Base-by-base conservation (phyloP, 129 eudicot species). In the Escallonia rubra region DNA sequence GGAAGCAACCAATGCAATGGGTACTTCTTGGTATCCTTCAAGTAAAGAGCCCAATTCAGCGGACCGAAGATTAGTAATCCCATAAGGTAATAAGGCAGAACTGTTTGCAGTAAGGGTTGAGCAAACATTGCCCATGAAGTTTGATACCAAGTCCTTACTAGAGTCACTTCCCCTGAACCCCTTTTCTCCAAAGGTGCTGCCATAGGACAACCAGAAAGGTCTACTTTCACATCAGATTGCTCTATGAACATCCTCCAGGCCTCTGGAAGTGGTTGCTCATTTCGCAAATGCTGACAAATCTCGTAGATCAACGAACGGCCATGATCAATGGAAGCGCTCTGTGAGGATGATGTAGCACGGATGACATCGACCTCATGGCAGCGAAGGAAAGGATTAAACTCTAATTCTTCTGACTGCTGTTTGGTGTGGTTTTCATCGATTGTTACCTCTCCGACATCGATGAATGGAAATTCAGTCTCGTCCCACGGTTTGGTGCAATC, bases 401-500 rank as follows among this genome's bases (percentile, higher is more conserved):
- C 78, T 47, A 89, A 64, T 57, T 79, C 78, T 56, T 89, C 96
- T 4, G 94, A 72, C 42, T 86, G 73, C 72, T 83, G 50, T 64
- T 69, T 77, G 4, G 86, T 81, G 82, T 72, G 81, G 13, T 63
- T 86, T 47, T 89, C 81, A 50, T 86, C 74, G 42, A 89, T 77
- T 62, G 67, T 66, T 53, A 89, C 74, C 79, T 89, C 96, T 62
- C 96, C 96, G 48, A 83, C 83, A 43, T 86, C 86, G 6, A 89
- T 65, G 52, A 67, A 68, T 0, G 96, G 94, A 69, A 83, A 86
- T 51, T 83, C 65, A 8, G 71, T 59, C 34, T 81, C 86, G 13
- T 89, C 86, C 96, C 96, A 89, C 61, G 96, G 94, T 43, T 74
- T 77, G 34, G 96, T 86, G 82, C 96, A 89, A 68, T 89, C 96